Evolutionary conservation across 768 basidiomycete species (phyloP), one percentile per base, ranked within the genome.

Genomic region (Xerocomus brunneocitrinus): DNA sequence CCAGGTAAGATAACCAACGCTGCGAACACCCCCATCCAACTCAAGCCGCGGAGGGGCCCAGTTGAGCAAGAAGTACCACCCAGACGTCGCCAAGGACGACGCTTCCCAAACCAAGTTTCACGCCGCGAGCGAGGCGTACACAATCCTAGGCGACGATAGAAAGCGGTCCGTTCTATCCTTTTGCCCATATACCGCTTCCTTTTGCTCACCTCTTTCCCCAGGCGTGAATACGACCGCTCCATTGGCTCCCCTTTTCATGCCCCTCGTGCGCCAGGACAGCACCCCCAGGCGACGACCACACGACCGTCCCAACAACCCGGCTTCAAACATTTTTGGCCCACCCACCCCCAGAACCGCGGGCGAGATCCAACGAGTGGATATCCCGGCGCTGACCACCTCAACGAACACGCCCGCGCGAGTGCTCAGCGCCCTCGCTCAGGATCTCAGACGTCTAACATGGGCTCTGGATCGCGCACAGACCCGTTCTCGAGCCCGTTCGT

Each of bases 41-140:
- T 57, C 49, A 53, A 8, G 19, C 45, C 25, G 1, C 12, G 42
- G 30, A 54, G 19, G 31, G 4, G 4, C 14, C 2, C 39, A 79
- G 78, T 61, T 80, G 48, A 79, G 78, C 71, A 80, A 80, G 53
- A 56, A 65, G 55, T 70, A 71, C 46, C 79, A 80, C 49, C 78
- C 78, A 1, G 78, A 79, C 58, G 59, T 75, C 8, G 69, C 68
- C 49, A 64, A 67, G 34, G 76, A 79, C 47, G 63, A 62, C 6
- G 43, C 54, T 3, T 70, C 77, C 2, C 71, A 68, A 50, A 63
- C 67, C 51, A 77, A 65, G 46, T 79, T 77, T 52, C 74, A 75
- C 46, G 70, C 66, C 0, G 71, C 77, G 47, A 79, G 75, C 57
- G 79, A 78, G 47, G 78, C 78, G 3, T 80, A 78, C 42, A 64